Base-by-base conservation (phyloP, 2,329 filamentous ascomycete genomes). In the Fusarium sp. region DNA sequence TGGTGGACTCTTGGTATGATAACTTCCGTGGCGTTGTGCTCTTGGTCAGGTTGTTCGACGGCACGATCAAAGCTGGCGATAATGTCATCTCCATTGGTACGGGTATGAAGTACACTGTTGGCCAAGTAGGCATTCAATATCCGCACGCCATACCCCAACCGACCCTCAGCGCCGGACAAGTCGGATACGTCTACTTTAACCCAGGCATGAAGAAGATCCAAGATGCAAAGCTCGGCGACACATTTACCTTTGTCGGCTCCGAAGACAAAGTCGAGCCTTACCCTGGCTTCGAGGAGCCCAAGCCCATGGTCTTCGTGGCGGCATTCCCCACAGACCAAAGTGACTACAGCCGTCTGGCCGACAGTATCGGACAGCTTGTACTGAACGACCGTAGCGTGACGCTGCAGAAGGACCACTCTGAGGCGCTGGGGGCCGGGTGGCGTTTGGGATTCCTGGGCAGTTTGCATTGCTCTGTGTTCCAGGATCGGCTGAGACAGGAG, bases 1-100 rank as follows among this genome's bases (percentile, higher is more conserved):
- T 99, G 15, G 94, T 99, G 27, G 96, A 99, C 79, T 97, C 94
- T 22, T 99, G 96, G 96, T 99, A 99, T 77, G 94, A 97, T 75
- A 94, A 91, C 63, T 99, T 97, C 79, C 92, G 94, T 70, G 96
- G 96, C 14, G 96, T 99, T 35, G 91, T 98, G 53, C 85, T 97
- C 51, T 85, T 99, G 8, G 94, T 99, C 14, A 86, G 96, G 13
- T 84, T 99, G 19, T 99, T 99, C 73, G 94, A 98, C 68, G 96
- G 96, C 13, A 87, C 88, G 51, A 85, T 99, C 66, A 88, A 86
- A 59, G 88, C 94, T 0, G 96, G 96, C 6, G 94, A 98, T 75
- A 89, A 91, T 39, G 82, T 99, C n/a, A 82, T 92, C 6, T 97
- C 94, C 1, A 91, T 97, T 72, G 95, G 91, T 2, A 99, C 96